Evolutionary conservation across 2,329 filamentous ascomycete genomes (phyloP), one percentile per base, ranked within the genome.

Genomic region (Chaetomium sp.): DNA sequence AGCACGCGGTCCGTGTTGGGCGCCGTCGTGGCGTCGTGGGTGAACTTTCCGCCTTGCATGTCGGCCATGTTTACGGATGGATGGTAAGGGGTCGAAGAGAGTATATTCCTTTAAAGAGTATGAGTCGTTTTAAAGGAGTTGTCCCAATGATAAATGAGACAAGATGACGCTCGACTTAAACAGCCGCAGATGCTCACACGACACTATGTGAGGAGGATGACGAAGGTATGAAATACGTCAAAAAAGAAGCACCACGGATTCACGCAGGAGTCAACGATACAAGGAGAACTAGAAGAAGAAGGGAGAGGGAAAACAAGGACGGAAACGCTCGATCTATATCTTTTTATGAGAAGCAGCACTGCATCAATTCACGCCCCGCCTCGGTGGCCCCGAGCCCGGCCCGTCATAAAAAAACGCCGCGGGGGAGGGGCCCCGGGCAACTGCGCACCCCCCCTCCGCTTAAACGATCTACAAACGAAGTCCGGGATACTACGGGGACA

Each of bases 11-110:
- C 76, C 34, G 74, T 69, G 53, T 70, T 63, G 41, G 78, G 75
- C 2, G 74, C 62, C 36, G 66, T 68, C 62, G 79, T 84, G 67
- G 79, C 83, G 65, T 82, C 70, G 66, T 84, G 82, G 60, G 71
- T 70, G 65, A 87, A 87, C 61, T 69, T 69, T 55, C 81, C 78
- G 56, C 72, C 72, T 41, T 69, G 68, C 62, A 74, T 72, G 54
- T 57, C 69, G 52, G 72, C 70, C 72, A 72, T 76, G 36, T 42
- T 62, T 66, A 19, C 36, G 36, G 47, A 46, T 1, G 19, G 19
- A 19, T 35, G n/a, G 35, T 14, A 41, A 38, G 37, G 37, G 10
- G 27, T 19, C 37, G 14, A 32, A 38, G 37, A 6, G 37, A 34
- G 11, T 12, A 11, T 33, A 27, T 10, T 14, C 11, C 11, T n/a